Percentiles rank a stretch among this genome's conserved stretches.
phyloP scores from a whole-genome alignment of 2,329 filamentous ascomycete species.

The Exophiala sp. region DNA sequence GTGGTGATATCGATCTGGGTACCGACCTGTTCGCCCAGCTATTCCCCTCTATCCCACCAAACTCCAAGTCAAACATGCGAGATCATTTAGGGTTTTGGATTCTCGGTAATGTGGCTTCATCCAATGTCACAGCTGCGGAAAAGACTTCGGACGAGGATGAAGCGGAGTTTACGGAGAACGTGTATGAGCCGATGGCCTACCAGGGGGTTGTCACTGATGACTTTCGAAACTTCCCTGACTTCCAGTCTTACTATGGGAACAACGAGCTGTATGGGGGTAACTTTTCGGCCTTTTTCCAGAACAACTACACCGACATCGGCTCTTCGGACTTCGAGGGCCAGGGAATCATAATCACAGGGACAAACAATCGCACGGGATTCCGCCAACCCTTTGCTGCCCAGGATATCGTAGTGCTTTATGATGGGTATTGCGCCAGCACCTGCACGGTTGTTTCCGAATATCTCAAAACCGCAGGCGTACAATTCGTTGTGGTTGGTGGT shows the following conservation, averaged over 20 bases:
- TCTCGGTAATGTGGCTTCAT: conserved; percentile 31
- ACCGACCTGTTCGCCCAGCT: conserved; percentile 54
- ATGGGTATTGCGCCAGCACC: conserved; percentile 58
- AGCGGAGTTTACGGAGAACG: conserved; percentile 31
- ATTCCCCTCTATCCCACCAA: conserved; percentile 47
- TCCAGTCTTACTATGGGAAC: conserved; percentile 42
- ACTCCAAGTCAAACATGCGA: conserved; percentile 47
- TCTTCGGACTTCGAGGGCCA: conserved; percentile 31
- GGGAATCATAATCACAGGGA: conserved; percentile 46
- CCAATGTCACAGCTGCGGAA: conserved; percentile 19
- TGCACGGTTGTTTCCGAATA: conserved; percentile 58
- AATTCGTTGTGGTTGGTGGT: conserved; percentile 59
- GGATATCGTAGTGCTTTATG: conserved; percentile 46
- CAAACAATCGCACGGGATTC: conserved; percentile 47
- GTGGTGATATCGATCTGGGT: conserved; percentile 51
- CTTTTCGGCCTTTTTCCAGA: conserved; percentile 58
- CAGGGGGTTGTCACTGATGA: conserved; percentile 33
- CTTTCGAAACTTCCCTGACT: conserved; percentile 38
- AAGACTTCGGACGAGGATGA: conserved; percentile 30
- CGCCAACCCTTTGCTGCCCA: conserved; percentile 54
- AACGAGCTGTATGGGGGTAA: conserved; percentile 47
- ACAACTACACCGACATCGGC: conserved; percentile 43
- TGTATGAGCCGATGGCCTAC: conserved; percentile 31
- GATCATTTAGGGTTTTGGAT: conserved; percentile 41
- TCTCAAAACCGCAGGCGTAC: conserved; percentile 52